phyloP scores from a whole-genome alignment of 2,329 filamentous ascomycete genomes.

The Podosphaera leucotricha region DNA sequence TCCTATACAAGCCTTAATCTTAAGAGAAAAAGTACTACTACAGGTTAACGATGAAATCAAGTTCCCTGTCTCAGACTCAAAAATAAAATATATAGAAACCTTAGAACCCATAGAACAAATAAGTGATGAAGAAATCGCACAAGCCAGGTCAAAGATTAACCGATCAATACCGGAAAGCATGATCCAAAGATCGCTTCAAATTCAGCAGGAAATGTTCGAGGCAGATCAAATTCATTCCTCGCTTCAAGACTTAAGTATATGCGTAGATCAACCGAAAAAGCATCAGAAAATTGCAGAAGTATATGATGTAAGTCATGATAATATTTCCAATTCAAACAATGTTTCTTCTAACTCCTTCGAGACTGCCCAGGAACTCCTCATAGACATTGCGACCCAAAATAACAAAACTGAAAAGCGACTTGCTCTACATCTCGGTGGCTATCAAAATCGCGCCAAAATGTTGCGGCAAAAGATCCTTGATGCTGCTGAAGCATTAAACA shows the following conservation, averaged over 20 bases:
- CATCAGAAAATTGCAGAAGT: slow-evolving; percentile 23
- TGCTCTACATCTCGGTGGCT: slow-evolving; percentile 66
- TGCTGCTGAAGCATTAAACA: slow-evolving; percentile 49
- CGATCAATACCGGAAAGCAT: slow-evolving; percentile 22
- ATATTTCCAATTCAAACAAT: background rate
- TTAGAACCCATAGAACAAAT: slow-evolving; percentile 36
- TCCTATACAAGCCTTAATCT: slow-evolving; percentile 44
- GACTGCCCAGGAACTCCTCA: slow-evolving; percentile 50
- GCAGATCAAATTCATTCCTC: slow-evolving; percentile 28
- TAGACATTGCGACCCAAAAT: slow-evolving; percentile 50
- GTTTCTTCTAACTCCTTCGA: slow-evolving; percentile 15
- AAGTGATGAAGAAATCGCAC: slow-evolving; percentile 46
- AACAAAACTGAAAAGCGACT: slow-evolving; percentile 89
- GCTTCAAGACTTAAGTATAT: slow-evolving; percentile 63
- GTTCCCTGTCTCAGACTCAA: slow-evolving; percentile 45
- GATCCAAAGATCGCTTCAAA: slow-evolving; percentile 25
- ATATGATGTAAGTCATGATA: slow-evolving; percentile 46
- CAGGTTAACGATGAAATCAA: slow-evolving; percentile 62
- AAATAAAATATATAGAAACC: slow-evolving; percentile 28
- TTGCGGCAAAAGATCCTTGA: slow-evolving; percentile 59
- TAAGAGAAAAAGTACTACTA: slow-evolving; percentile 52
- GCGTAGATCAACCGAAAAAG: slow-evolving; percentile 39
- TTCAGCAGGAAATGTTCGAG: slow-evolving; percentile 30
- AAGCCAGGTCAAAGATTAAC: slow-evolving; percentile 53
- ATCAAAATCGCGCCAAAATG: slow-evolving; percentile 63